Percentiles rank a stretch among this genome's conserved stretches.
Conservation (phyloP, 1,139 yeast species). For the Scheffersomyces segobiensis region DNA sequence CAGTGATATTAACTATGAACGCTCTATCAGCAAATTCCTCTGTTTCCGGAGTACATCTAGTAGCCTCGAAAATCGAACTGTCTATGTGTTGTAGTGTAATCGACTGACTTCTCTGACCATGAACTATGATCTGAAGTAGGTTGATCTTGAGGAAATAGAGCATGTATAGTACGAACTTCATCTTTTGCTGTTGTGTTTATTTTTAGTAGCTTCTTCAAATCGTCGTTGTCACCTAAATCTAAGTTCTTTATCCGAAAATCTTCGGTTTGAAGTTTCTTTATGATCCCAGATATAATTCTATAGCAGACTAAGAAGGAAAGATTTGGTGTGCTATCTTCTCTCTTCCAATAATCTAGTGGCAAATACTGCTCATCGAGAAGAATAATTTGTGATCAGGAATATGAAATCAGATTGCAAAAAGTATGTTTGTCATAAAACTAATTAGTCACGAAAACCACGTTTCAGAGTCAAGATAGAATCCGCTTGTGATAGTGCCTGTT, state of each 20-base stretch:
- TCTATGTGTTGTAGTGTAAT: slow-evolving; percentile 34
- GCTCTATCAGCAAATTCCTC: slow-evolving; percentile 22
- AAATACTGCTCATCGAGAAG: not conserved
- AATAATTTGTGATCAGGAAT: not conserved
- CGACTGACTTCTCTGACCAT: slow-evolving; percentile 36
- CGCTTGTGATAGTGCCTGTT: not conserved
- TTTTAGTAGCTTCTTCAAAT: not conserved
- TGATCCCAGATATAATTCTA: not conserved
- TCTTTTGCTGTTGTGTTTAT: slow-evolving; percentile 9
- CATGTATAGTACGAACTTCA: slow-evolving; percentile 37
- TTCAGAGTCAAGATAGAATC: not conserved
- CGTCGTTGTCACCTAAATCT: not conserved
- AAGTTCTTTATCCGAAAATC: too few relatives aligned
- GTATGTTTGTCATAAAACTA: not conserved
- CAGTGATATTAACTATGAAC: slow-evolving; percentile 29
- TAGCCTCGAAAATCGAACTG: slow-evolving; percentile 37
- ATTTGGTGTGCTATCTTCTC: not conserved
- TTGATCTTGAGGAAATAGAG: slow-evolving; percentile 41
- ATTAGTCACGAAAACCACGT: not conserved
- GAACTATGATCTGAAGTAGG: slow-evolving; percentile 37
- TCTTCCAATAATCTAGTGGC: not conserved
- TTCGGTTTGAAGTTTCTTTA: not conserved
- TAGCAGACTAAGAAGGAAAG: not conserved
- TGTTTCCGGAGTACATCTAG: slow-evolving; percentile 25
- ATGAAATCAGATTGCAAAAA: not conserved